phyloP scores from a whole-genome alignment of 2,329 filamentous ascomycete genomes.

The Xylaria sp. region DNA sequence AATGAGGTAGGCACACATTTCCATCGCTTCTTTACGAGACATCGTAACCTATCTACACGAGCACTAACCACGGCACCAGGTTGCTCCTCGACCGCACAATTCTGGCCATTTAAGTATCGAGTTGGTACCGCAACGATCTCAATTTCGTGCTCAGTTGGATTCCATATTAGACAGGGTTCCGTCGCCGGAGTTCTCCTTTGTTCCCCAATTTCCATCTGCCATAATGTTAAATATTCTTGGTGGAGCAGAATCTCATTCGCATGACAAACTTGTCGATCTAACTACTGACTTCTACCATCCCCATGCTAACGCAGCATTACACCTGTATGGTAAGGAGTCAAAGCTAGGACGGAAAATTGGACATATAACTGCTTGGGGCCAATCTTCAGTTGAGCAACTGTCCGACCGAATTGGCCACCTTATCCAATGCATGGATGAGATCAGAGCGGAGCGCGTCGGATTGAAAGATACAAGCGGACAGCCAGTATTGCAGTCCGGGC shows the following conservation, averaged over 20 bases:
- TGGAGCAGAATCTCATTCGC: slow-evolving; percentile 72
- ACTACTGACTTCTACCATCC: slow-evolving; percentile 58
- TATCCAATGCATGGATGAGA: slow-evolving; percentile 70
- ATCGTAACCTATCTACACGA: neutral
- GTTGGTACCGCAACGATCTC: slow-evolving; percentile 82
- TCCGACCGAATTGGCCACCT: slow-evolving; percentile 72
- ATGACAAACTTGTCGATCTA: slow-evolving; percentile 62
- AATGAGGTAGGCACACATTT: slow-evolving; percentile 68
- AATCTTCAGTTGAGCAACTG: slow-evolving; percentile 73
- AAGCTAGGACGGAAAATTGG: slow-evolving; percentile 94
- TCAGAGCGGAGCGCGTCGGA: slow-evolving; percentile 60
- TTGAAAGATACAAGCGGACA: slow-evolving; percentile 30
- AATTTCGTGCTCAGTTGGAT: slow-evolving; percentile 90
- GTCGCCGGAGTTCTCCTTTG: slow-evolving; percentile 63
- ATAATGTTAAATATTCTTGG: slow-evolving; percentile 88
- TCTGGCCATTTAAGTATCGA: slow-evolving; percentile 97
- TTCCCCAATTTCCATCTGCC: slow-evolving; percentile 68
- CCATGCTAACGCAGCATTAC: slow-evolving; percentile 69
- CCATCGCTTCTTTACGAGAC: neutral
- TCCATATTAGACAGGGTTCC: slow-evolving; percentile 78
- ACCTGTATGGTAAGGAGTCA: slow-evolving; percentile 92
- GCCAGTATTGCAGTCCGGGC: slow-evolving; percentile 44
- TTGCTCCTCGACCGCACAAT: slow-evolving; percentile 70
- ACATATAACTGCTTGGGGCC: slow-evolving; percentile 84
- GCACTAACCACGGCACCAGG: slow-evolving; percentile 24